Evolutionary conservation across 345 rosid species (phyloP).

Genomic region (Nasturtium officinale): DNA sequence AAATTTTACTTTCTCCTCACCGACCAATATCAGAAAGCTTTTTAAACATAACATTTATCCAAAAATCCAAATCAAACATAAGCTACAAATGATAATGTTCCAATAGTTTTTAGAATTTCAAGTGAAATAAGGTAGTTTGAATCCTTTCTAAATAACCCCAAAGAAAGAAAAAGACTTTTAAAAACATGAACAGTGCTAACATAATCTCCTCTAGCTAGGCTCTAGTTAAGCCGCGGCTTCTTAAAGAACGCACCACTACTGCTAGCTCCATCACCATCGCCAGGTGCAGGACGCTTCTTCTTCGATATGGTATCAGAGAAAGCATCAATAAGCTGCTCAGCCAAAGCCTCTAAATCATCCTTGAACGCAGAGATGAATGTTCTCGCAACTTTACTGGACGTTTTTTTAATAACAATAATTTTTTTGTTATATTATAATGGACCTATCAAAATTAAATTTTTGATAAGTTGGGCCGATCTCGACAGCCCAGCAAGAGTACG

Average conservation of each 20-base stretch:
- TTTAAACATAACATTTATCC: background rate
- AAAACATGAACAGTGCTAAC: background rate
- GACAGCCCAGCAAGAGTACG: no score
- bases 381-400: background rate
- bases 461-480: no score
- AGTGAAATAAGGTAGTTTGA: background rate
- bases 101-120: background rate
- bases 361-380: background rate
- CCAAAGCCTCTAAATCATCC: background rate
- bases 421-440: no score
- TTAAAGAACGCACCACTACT: background rate
- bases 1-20: no score
- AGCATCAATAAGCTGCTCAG: background rate
- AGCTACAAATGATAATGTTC: background rate
- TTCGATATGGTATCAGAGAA: background rate
- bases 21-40: no score
- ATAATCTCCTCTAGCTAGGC: background rate
- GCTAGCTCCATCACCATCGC: background rate
- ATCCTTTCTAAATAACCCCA: background rate
- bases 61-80: background rate
- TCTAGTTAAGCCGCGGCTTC: background rate
- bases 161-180: background rate
- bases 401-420: no score
- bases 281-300: background rate
- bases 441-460: no score